These are phyloP conservation scores for Naumovozyma castellii DNA, from an alignment of 805 yeast genomes.

Conservation along the genomic window DNA sequence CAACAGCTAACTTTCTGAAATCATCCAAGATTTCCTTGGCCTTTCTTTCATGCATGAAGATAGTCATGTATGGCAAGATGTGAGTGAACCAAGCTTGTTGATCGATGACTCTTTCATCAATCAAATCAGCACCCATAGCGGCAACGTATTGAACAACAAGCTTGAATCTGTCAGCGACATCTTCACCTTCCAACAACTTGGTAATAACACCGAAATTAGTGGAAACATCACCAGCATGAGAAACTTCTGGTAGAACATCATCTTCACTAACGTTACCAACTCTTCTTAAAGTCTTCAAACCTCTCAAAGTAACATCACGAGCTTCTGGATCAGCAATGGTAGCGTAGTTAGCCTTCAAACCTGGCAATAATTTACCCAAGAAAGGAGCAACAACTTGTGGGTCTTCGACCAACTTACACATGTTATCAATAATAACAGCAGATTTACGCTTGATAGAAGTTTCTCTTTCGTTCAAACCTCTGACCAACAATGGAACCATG, in stretches of 20 bases:
- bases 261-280: conserved; percentile 93
- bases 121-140: conserved; percentile 96
- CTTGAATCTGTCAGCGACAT: conserved; percentile 69
- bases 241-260: conserved; percentile 90
- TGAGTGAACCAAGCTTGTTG: conserved; percentile 85
- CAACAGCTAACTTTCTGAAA: conserved; percentile 92
- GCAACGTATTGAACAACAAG: conserved; percentile 75
- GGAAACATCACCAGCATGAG: conserved; percentile 93
- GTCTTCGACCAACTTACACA: conserved; percentile 99
- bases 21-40: conserved; percentile 86
- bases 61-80: conserved; percentile 88
- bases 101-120: conserved; percentile 94
- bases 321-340: conserved; percentile 99
- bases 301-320: conserved; percentile 96
- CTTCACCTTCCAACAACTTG: conserved; percentile 57
- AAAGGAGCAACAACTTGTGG: conserved; percentile 99
- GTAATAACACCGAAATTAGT: conserved; percentile 80
- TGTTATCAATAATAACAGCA: conserved; percentile 98
- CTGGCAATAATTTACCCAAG: conserved; percentile 90
- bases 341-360: conserved; percentile 85
- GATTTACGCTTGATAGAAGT: conserved; percentile 99
- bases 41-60: conserved; percentile 87
- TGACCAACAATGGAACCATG: conserved; percentile 96
- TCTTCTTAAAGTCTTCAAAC: conserved; percentile 93
- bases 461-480: conserved; percentile 99